Evolutionary conservation across 768 basidiomycete genomes (phyloP), one percentile per base, ranked within the genome.

Genomic region (Daedalea quercina): DNA sequence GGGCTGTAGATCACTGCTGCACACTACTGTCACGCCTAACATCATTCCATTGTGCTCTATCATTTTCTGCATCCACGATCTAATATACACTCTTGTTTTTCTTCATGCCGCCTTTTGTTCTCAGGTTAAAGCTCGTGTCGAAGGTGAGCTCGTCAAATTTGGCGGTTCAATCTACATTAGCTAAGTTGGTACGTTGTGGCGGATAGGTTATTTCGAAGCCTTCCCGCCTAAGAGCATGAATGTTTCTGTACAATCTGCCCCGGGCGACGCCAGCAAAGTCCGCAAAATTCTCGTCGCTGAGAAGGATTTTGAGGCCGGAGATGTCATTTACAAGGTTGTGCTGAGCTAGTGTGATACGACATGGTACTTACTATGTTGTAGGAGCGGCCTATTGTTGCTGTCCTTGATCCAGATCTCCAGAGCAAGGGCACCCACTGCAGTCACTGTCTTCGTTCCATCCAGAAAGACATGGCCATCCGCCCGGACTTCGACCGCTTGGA

Each of bases 141-240:
- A 84, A 88, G 89, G 89, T 91, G 78, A 80, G 88, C 76, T 52
- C 58, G 41, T 53, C 48, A 54, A 56, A 46, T 31, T 45, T 40
- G 15, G 15, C 44, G 52, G 50, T 50, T 35, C 35, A 45, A 31
- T 42, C 45, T 42, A 37, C 48, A 40, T 51, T 48, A 55, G 54
- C 65, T 63, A 54, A 67, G 64, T 51, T 46, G 20, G 31, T 47
- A 41, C 58, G 52, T 56, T 63, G 64, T 52, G 63, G 58, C 28
- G 25, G 47, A 53, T 48, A 90, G 90, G 83, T 52, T 93, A 91
- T 66, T 90, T 85, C 63, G 71, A 87, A 37, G 66, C 67, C 53
- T 93, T 92, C 75, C 90, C 90, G n/a, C 80, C 81, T 26, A 81
- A 81, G 65, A 73, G 70, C 25, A 81, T 76, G 73, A 85, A 87